These are phyloP conservation scores for Citeromyces matritensis DNA, from an alignment of 805 yeast species.

Conservation along the genomic window DNA sequence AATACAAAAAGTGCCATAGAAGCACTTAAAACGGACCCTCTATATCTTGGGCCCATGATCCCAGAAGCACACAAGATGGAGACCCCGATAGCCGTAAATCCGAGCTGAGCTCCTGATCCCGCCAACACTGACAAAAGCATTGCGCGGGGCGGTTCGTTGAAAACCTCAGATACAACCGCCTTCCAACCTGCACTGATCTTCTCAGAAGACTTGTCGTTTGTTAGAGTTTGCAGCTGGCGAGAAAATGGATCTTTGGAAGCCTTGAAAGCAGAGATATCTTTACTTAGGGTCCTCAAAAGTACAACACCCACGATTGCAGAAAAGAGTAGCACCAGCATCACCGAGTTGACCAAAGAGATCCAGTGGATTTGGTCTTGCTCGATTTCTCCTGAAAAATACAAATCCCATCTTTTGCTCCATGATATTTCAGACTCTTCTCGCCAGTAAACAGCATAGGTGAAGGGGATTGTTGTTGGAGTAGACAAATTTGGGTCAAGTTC, in stretches of 20 bases:
- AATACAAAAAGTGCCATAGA: slow-evolving; percentile 44
- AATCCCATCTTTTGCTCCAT: slow-evolving; percentile 61
- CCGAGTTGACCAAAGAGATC: slow-evolving; percentile 61
- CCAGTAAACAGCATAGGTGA: slow-evolving; percentile 81
- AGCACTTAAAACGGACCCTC: slow-evolving; percentile 52
- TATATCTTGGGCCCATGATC: slow-evolving; percentile 45
- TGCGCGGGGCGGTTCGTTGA: slow-evolving; percentile 32
- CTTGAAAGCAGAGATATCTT: slow-evolving; percentile 20
- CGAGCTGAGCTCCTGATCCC: slow-evolving; percentile 64
- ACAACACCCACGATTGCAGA: slow-evolving; percentile 54
- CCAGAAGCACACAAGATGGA: slow-evolving; percentile 42
- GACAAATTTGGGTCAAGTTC: slow-evolving; percentile 29
- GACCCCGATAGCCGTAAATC: slow-evolving; percentile 50
- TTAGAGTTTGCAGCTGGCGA: not conserved
- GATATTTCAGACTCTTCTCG: slow-evolving; percentile 57
- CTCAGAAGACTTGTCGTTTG: slow-evolving; percentile 1
- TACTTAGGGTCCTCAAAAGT: slow-evolving; percentile 35
- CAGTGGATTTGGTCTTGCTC: slow-evolving; percentile 49
- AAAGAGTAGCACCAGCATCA: slow-evolving; percentile 45
- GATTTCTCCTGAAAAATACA: slow-evolving; percentile 45
- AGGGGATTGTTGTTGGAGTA: slow-evolving; percentile 39
- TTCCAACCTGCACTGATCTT: slow-evolving; percentile 29
- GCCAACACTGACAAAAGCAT: slow-evolving; percentile 37
- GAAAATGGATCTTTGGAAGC: slow-evolving; percentile 3
- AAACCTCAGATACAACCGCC: slow-evolving; percentile 34